Base-by-base conservation (phyloP, 495 filamentous ascomycete species). In the Penicillium verhagenii region DNA sequence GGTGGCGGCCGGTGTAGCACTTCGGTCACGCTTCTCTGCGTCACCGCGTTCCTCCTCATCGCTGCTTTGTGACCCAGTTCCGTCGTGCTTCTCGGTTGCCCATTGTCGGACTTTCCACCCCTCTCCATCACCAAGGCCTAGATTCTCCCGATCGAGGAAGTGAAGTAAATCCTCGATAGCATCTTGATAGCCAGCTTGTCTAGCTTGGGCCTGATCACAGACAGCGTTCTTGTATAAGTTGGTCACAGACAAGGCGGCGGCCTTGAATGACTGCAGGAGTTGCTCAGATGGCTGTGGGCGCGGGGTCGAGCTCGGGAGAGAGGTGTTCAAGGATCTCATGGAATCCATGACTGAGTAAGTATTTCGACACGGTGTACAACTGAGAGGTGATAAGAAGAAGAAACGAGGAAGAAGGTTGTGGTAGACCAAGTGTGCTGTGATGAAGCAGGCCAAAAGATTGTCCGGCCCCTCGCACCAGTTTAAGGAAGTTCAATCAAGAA, bases 191-290 rank as follows among this genome's bases (percentile, higher is more conserved):
- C 95, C 95, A 35, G 88, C 83, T 9, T 80, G 73, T 20, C 86
- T 83, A 16, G 91, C 80, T 56, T 87, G 85, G n/a, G 84, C 76
- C 59, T 90, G 84, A 19, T 90, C 87, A 49, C 82, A 76, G 2
- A 87, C 86, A 14, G 93, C 91, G 48, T 86, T 90, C 69, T 96
- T 96, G 74, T 97, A 97, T 25, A 99, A 86, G 58, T 92, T 93
- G 43, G 95, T 97, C 48, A 97, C 92, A 3, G 95, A 96, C 19
- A 97, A 78, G 13, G 95, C 95, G 20, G 95, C 95, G 33, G 86
- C 82, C 67, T 89, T 92, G 80, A 99, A 99, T 49, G 89, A 85
- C 48, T 92, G 86, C 43, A 96, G 81, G 37, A 97, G 83, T 64
- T 94, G 81, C 66, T 92, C 90, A 11, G 87, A 81, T 21, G 86